These are phyloP conservation scores for Xylariaceae sp. DNA, from an alignment of 2,329 filamentous ascomycete species.

Conservation along the genomic window DNA sequence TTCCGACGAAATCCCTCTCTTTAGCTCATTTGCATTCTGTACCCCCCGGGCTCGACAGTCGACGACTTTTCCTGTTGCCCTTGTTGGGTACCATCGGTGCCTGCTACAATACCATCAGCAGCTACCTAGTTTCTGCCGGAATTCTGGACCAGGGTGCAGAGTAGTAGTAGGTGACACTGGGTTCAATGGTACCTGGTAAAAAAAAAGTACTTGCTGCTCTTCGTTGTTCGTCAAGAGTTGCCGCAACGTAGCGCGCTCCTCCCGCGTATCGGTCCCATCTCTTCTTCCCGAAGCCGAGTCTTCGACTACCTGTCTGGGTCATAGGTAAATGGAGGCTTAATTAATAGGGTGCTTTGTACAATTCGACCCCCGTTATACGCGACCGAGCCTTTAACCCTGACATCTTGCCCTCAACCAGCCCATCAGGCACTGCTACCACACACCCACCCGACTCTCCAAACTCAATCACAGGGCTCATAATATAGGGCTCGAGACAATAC, in stretches of 20 bases:
- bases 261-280: constrained; percentile 5
- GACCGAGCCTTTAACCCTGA: constrained; percentile 11
- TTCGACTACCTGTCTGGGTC: constrained; percentile 3
- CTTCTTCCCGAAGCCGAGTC: constrained; percentile 6
- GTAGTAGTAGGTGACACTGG: constrained; percentile 5
- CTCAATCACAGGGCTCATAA: too few relatives aligned
- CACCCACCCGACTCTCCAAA: constrained; percentile 9
- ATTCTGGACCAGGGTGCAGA: constrained; percentile 13
- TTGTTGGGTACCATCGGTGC: constrained; percentile 11
- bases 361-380: constrained; percentile 10
- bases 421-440: constrained; percentile 11
- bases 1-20: too few relatives aligned
- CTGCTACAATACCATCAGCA: constrained; percentile 8
- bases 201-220: too few relatives aligned
- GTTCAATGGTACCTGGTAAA: too few relatives aligned
- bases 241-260: constrained; percentile 12
- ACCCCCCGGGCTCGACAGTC: not conserved
- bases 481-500: too few relatives aligned
- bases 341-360: too few relatives aligned
- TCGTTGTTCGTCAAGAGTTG: constrained; percentile 13
- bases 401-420: constrained; percentile 10
- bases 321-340: too few relatives aligned
- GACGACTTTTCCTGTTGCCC: constrained; percentile 1
- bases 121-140: constrained; percentile 10
- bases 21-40: constrained; percentile 1